Evolutionary conservation across 352 stramenopile genomes (phyloP), one percentile per base, ranked within the genome.

Genomic region (Globisporangium middletonii): DNA sequence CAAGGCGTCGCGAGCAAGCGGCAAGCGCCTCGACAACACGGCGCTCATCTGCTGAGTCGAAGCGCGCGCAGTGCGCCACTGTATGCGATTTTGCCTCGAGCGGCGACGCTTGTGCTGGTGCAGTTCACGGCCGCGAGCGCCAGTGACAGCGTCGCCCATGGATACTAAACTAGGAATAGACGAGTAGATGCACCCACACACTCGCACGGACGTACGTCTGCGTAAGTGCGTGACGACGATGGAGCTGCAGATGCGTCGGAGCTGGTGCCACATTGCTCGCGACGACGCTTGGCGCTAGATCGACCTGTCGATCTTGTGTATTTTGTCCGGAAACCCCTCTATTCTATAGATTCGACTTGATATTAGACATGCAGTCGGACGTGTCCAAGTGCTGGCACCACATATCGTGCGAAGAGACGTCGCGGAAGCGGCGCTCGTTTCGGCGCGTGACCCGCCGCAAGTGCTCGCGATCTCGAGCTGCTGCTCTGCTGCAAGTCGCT

Each of bases 21-120:
- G 12, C n/a, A 67, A 68, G 42, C 62, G 65, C n/a, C 63, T 68
- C 55, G 72, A 74, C 54, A 66, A 75, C 26, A 62, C 77, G 52
- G 68, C 75, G 57, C 63, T 77, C 35, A 79, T 78, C 49, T 79
- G 71, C 54, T 83, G 59, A 76, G 42, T 19, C 53, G 13, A 4
- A 12, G 23, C 9, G 27, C 27, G 19, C 6, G 49, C 23, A 55
- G 35, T 37, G 27, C 6, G 30, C 13, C 2, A 9, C 8, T 50
- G 23, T 9, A 35, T 16, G 15, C n/a, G 23, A 50, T 51, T 43
- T 59, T 43, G 43, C 42, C 15, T 57, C 26, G 45, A 11, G 18
- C 18, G 11, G 33, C 33, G 33, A 12, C 45, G 19, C 3, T 30
- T 5, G 12, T 50, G 45, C 46, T 51, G 26, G 23, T 7, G 18